Evolutionary conservation across 2,329 filamentous ascomycete species (phyloP), one percentile per base, ranked within the genome.

Genomic region (Fusarium clavum): DNA sequence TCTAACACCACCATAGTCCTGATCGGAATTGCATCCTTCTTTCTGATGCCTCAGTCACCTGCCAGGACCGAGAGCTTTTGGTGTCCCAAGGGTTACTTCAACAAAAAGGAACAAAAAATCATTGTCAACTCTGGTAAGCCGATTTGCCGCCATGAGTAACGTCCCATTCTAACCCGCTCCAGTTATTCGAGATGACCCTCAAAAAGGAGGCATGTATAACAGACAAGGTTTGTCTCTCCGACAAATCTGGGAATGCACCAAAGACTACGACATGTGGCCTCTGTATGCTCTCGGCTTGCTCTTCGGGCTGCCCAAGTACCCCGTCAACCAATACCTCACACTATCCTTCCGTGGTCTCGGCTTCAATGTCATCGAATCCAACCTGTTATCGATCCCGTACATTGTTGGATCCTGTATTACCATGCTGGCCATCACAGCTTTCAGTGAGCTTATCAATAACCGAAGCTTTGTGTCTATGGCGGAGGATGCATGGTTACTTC

Each of bases 201-300:
- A 81, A 6, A 86, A 87, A 68, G 84, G 84, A 32, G 83, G 83
- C n/a, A 86, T 88, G 83, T 81, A 86, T 67, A 87, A 86, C 60
- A 81, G 85, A 38, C 80, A 86, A 74, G 81, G 82, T 12, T 78
- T 86, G 22, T 83, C 81, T 2, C 77, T 80, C 11, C 74, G 64
- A 5, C 77, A 81, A 27, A 81, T 86, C 12, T 85, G 82, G 81
- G 75, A 83, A 34, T 80, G 81, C 22, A 70, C 86, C 16, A 81
- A 80, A 25, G 86, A 88, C 70, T 86, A 83, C 64, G 83, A 87
- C 59, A 81, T 88, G 76, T 88, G 83, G 84, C 83, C 83, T 1
- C 74, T 87, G 2, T 88, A 87, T 61, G 57, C 83, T 12, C 79
- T 86, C 6, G 84, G 84, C 2, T 67, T 86, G 7, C 73, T 84